Evolutionary conservation across 1,284 basidiomycete species (phyloP).

Genomic region (Puccinia triticina): DNA sequence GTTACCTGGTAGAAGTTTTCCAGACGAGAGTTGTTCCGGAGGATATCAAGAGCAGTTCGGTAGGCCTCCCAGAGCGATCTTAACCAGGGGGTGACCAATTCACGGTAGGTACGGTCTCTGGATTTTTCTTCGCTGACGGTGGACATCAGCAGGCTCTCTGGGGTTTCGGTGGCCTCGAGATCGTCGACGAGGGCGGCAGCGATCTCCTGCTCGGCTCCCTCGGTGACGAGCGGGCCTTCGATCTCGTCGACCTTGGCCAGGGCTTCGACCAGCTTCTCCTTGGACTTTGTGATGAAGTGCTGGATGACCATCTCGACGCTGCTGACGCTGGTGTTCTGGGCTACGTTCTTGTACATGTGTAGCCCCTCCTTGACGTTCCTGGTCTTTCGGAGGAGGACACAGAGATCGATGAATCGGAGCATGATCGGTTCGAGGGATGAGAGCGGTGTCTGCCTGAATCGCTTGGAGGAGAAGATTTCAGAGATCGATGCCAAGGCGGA

Average conservation of each 20-base stretch:
- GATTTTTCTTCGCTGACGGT: slow-evolving; percentile 88
- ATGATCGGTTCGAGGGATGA: slow-evolving; percentile 92
- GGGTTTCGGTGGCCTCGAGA: slow-evolving; percentile 84
- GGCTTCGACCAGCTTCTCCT: slow-evolving; percentile 82
- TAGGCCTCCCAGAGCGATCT: slow-evolving; percentile 99
- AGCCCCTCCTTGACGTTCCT: slow-evolving; percentile 91
- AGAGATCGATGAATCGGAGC: slow-evolving; percentile 85
- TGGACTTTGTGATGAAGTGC: slow-evolving; percentile 82
- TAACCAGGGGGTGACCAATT: slow-evolving; percentile 94
- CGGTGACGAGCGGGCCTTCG: slow-evolving; percentile 52
- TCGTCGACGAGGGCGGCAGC: slow-evolving; percentile 69
- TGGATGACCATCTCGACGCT: slow-evolving; percentile 92
- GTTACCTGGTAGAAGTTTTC: slow-evolving; percentile 89
- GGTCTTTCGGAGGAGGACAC: slow-evolving; percentile 91
- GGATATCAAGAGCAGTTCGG: slow-evolving; percentile 90
- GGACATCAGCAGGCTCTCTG: slow-evolving; percentile 83
- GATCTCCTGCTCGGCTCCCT: slow-evolving; percentile 67
- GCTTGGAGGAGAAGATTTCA: slow-evolving; percentile 89
- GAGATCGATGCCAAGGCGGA: slow-evolving; percentile 85
- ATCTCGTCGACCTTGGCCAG: slow-evolving; percentile 66
- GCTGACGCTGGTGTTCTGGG: slow-evolving; percentile 90
- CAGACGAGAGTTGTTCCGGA: slow-evolving; percentile 93
- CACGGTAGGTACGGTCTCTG: slow-evolving; percentile 92
- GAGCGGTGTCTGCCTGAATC: slow-evolving; percentile 88
- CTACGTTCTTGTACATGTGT: slow-evolving; percentile 74